Evolutionary conservation across 805 yeast species (phyloP), one percentile per base, ranked within the genome.

Genomic region (Isabelozyma pseudorhagii): DNA sequence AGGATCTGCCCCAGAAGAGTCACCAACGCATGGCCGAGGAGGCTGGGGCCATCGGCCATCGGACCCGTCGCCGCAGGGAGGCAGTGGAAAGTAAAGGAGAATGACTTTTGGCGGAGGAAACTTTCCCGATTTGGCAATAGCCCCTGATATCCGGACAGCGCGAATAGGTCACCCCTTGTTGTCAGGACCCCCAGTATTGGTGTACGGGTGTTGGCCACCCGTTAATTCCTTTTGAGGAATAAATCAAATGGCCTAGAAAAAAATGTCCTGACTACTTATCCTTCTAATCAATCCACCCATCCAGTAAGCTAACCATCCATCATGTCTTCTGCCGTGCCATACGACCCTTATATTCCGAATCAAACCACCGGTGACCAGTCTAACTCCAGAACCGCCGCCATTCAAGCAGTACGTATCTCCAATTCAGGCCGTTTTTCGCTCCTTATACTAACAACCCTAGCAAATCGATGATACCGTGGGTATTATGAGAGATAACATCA

Each of bases 401-500:
- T 88, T 64, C 92, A 88, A 69, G 90, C 92, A 42, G 87, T 83
- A 77, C 56, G 87, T 81, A 54, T 39, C 4, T 11, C 13, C 13
- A 34, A 17, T 38, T 14, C 6, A 9, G 5, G 40, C 18, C 18
- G 17, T 25, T n/a, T 34, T 34, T 10, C 29, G 6, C n/a, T 15
- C 31, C n/a, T 14, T 50, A 46, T 65, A 68, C 75, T 66, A 64
- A 63, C 66, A 40, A 15, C 38, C 48, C 29, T 60, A 82, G 81
- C 94, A 89, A 78, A 89, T 90, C 66, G 94, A 89, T 69, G 97
- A 90, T 64, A 92, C 99, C 13, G 97, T 94, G 42, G 97, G 96
- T 14, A 87, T 92, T 66, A 94, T 93, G 99, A 82, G 97, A 71
- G 96, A 93, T 63, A 93, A 94, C 75, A 89, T 93, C 74, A 90